These are phyloP conservation scores for Helicostylum pulchrum DNA, from an alignment of 192 early-diverging fungal genomes.

Conservation along the genomic window DNA sequence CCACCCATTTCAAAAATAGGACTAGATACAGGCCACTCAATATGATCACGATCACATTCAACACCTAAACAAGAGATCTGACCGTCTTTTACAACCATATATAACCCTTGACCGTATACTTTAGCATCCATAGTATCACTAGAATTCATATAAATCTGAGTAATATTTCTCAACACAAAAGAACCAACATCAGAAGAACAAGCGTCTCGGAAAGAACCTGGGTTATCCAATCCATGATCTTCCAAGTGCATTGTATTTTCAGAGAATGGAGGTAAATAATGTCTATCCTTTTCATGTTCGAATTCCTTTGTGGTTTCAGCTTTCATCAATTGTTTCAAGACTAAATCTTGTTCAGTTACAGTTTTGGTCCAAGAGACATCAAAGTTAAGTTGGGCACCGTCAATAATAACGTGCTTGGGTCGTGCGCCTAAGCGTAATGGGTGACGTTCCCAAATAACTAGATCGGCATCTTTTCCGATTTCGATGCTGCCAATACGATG, in stretches of 20 bases:
- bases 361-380: conserved; percentile 28
- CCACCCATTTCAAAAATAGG: conserved; percentile 55
- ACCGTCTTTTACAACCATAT: conserved; percentile 37
- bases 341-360: not conserved
- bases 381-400: conserved; percentile 50
- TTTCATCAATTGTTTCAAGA: conserved; percentile 3
- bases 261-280: conserved; percentile 28
- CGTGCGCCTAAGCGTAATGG: conserved; percentile 61
- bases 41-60: conserved; percentile 31
- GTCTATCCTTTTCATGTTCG: conserved; percentile 30
- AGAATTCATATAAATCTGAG: conserved; percentile 23
- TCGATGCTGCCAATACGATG: conserved; percentile 51
- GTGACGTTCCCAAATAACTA: conserved; percentile 66
- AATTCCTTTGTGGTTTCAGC: conserved; percentile 18
- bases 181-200: conserved; percentile 22
- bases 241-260: conserved; percentile 31
- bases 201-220: conserved; percentile 19
- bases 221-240: conserved; percentile 31
- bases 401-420: conserved; percentile 55
- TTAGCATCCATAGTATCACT: not conserved
- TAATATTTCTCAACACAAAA: conserved; percentile 36
- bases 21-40: conserved; percentile 25
- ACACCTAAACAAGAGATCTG: conserved; percentile 33
- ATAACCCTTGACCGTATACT: conserved; percentile 4
- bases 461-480: conserved; percentile 59